Evolutionary conservation across 768 basidiomycete genomes (phyloP).

Genomic region (Exsudoporus frostii): DNA sequence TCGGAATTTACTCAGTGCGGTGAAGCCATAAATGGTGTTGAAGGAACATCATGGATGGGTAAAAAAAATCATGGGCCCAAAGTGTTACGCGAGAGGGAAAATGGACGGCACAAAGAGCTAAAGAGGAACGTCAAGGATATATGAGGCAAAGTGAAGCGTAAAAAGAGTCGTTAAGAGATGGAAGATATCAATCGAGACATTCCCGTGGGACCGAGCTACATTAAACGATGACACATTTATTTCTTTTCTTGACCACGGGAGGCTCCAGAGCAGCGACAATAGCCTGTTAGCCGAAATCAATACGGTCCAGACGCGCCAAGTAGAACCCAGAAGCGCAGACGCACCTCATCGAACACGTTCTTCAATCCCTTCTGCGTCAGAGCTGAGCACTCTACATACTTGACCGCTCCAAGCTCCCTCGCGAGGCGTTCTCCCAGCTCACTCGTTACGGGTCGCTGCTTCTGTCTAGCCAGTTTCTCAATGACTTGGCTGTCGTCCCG

Average conservation of each 20-base stretch:
- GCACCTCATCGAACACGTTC: conserved; percentile 99
- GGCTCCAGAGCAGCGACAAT: conserved; percentile 99
- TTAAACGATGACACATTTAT: conserved; percentile 85
- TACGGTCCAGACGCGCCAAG: neutral
- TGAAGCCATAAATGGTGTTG: conserved; percentile 15
- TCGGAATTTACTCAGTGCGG: conserved; percentile 28
- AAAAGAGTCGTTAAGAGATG: conserved; percentile 35
- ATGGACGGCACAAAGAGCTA: conserved; percentile 19
- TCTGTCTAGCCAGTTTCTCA: conserved; percentile 95
- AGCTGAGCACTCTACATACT: conserved; percentile 99
- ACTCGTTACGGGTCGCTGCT: conserved; percentile 85
- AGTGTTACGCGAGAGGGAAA: conserved; percentile 18
- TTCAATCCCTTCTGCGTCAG: conserved; percentile 99
- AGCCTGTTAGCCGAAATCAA: conserved; percentile 46
- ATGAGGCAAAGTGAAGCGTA: conserved; percentile 32
- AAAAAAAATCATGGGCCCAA: conserved; percentile 24
- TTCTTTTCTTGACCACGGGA: conserved; percentile 81
- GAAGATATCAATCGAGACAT: conserved; percentile 31
- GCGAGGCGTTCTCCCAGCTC: conserved; percentile 94
- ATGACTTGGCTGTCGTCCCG: conserved; percentile 90
- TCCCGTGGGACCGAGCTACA: conserved; percentile 27
- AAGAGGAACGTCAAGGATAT: conserved; percentile 34
- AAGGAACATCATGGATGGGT: conserved; percentile 25
- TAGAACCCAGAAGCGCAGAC: conserved; percentile 27
- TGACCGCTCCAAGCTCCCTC: conserved; percentile 96